phyloP scores from a whole-genome alignment of 148 eudicot genomes.

The Rhododendron ovatum region DNA sequence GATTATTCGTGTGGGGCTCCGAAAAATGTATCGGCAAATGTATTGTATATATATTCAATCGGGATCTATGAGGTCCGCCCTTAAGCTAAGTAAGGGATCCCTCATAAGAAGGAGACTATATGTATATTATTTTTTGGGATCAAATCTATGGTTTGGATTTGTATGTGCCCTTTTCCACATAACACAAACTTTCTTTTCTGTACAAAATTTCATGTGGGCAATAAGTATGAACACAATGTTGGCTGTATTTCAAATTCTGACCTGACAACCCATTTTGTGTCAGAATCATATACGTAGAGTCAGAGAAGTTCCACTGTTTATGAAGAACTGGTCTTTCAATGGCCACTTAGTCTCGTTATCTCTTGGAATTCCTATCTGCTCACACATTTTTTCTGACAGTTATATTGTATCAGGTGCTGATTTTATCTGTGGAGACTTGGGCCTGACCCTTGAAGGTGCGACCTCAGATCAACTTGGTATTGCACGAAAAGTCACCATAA shows the following conservation, averaged over 20 bases:
- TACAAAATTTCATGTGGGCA: not conserved
- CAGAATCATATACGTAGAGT: not conserved
- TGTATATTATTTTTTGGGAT: not conserved
- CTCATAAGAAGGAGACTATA: too few species aligned
- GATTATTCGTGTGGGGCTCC: too few species aligned
- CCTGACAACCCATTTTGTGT: not conserved
- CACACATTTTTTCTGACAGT: constrained; percentile 4
- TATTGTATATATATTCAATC: too few species aligned
- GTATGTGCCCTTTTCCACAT: not conserved
- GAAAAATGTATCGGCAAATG: too few species aligned
- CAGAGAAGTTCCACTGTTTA: not conserved
- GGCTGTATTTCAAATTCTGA: constrained; percentile 1
- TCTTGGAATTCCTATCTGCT: not conserved
- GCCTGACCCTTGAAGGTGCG: constrained; percentile 57
- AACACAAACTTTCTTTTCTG: not conserved
- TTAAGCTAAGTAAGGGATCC: too few species aligned
- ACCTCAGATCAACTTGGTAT: constrained; percentile 97
- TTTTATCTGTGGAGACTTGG: constrained; percentile 79
- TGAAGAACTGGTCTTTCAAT: not conserved
- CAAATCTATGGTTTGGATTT: not conserved
- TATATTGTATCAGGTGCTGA: constrained; percentile 68
- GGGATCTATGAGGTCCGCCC: too few species aligned
- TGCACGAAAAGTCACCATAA: constrained; percentile 71
- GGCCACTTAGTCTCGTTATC: constrained; percentile 1
- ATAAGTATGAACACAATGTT: not conserved